Percentiles rank a stretch among this genome's conserved stretches.
These are phyloP conservation scores for Mollisia scopiformis DNA, from an alignment of 2,329 filamentous ascomycete species.

Conservation along the genomic window DNA sequence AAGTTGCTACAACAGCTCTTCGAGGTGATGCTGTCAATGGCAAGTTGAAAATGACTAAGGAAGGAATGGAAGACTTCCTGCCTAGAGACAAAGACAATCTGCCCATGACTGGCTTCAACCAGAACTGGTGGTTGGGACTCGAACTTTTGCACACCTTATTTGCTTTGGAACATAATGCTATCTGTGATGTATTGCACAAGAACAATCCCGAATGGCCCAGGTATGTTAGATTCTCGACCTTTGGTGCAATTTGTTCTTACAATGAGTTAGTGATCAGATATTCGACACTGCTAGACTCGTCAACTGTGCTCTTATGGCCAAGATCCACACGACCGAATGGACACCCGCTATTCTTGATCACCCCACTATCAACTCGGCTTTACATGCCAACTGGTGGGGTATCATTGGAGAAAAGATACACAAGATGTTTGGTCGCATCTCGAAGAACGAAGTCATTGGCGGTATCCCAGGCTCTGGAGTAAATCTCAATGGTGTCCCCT, in stretches of 20 bases:
- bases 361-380: slow-evolving; percentile 10
- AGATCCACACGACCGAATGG: slow-evolving; percentile 23
- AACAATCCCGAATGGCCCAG: slow-evolving; percentile 15
- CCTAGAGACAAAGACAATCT: slow-evolving; percentile 13
- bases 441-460: slow-evolving; percentile 18
- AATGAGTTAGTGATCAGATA: slow-evolving; percentile 1
- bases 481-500: slow-evolving; percentile 12
- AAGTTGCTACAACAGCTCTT: slow-evolving; percentile 9
- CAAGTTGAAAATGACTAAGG: slow-evolving; percentile 16
- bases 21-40: slow-evolving; percentile 8
- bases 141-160: slow-evolving; percentile 22
- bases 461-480: slow-evolving; percentile 21
- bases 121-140: slow-evolving; percentile 21
- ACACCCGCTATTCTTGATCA: slow-evolving; percentile 21
- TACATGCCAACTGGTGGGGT: slow-evolving; percentile 22
- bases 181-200: slow-evolving; percentile 18
- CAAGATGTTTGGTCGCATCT: slow-evolving; percentile 20
- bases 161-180: slow-evolving; percentile 18
- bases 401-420: slow-evolving; percentile 17
- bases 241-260: not conserved
- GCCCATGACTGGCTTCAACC: slow-evolving; percentile 20
- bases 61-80: slow-evolving; percentile 13
- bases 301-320: slow-evolving; percentile 21
- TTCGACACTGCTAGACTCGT: slow-evolving; percentile 15
- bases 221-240: not conserved